A percentile compares a stretch with the other conserved stretches of the same genome.
These are phyloP conservation scores for Neurospora sp. DNA, from an alignment of 495 filamentous ascomycete species.

Conservation along the genomic window DNA sequence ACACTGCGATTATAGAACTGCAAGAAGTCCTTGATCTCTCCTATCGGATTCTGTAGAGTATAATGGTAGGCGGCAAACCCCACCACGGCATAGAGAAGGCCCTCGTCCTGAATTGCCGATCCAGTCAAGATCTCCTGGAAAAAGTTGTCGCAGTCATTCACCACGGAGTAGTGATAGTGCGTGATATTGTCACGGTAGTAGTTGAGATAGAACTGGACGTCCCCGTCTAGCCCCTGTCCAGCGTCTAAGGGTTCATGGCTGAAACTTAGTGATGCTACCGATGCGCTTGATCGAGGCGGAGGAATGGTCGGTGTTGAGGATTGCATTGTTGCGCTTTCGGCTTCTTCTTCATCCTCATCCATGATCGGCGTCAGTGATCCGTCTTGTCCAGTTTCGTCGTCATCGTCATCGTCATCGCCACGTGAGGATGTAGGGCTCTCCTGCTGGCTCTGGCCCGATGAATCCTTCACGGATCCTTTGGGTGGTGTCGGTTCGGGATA, in stretches of 20 bases:
- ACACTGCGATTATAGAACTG: slow-evolving; percentile 86
- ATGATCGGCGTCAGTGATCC: slow-evolving; percentile 49
- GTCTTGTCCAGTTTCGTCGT: slow-evolving; percentile 41
- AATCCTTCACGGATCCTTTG: slow-evolving; percentile 36
- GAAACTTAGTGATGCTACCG: slow-evolving; percentile 24
- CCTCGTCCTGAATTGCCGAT: slow-evolving; percentile 65
- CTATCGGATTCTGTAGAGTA: slow-evolving; percentile 55
- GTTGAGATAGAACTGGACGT: slow-evolving; percentile 56
- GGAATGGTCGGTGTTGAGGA: slow-evolving; percentile 25
- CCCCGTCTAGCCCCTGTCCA: background rate
- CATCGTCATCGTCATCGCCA: slow-evolving; percentile 41
- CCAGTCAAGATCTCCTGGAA: slow-evolving; percentile 60
- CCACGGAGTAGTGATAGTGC: slow-evolving; percentile 71
- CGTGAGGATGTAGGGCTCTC: slow-evolving; percentile 41
- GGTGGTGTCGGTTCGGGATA: slow-evolving; percentile 61
- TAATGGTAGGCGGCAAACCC: slow-evolving; percentile 86
- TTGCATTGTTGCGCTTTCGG: slow-evolving; percentile 26
- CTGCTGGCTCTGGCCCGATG: slow-evolving; percentile 41
- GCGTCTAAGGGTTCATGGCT: background rate
- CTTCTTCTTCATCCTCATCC: slow-evolving; percentile 54
- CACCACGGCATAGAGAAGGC: slow-evolving; percentile 80
- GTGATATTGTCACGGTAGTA: slow-evolving; percentile 69
- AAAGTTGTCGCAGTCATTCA: slow-evolving; percentile 56
- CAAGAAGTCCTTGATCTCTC: slow-evolving; percentile 70
- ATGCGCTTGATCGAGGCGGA: slow-evolving; percentile 34